Percentiles rank a stretch among this genome's conserved stretches.
Evolutionary conservation across 352 stramenopile genomes (phyloP).

Genomic region (Globisporangium nagaii): DNA sequence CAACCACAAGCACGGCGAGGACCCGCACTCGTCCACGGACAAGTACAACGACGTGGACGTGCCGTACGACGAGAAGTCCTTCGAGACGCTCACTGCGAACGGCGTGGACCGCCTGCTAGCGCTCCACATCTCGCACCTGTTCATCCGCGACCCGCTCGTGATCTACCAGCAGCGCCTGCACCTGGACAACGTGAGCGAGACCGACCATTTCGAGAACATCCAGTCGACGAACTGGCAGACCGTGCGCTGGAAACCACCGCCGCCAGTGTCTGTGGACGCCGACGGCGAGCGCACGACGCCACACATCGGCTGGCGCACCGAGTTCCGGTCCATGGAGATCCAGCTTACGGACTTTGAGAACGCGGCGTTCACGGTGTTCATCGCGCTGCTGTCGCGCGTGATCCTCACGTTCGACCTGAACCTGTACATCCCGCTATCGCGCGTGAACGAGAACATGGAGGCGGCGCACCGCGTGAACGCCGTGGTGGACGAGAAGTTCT

Average conservation of each 20-base stretch:
- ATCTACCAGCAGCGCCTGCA: conserved; percentile 90
- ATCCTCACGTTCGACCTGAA: conserved; percentile 99
- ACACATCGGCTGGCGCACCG: conserved; percentile 84
- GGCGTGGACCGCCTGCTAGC: conserved; percentile 95
- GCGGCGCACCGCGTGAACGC: conserved; percentile 95
- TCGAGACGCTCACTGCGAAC: conserved; percentile 84
- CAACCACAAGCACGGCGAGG: conserved; percentile 84
- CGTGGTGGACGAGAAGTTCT: conserved; percentile 95
- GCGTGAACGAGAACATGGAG: conserved; percentile 99
- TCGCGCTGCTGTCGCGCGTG: conserved; percentile 95
- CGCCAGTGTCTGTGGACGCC: conserved; percentile 62
- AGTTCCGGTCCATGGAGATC: conserved; percentile 99
- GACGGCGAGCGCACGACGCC: conserved; percentile 23
- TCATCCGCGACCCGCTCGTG: conserved; percentile 98
- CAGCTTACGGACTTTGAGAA: conserved; percentile 99
- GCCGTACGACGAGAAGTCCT: conserved; percentile 92
- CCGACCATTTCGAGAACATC: conserved; percentile 99
- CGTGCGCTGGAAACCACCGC: conserved; percentile 99
- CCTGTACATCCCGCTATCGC: conserved; percentile 98
- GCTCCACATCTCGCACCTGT: conserved; percentile 98
- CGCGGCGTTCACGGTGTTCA: conserved; percentile 98
- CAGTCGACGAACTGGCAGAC: conserved; percentile 99
- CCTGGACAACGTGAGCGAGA: conserved; percentile 74
- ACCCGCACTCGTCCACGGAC: conserved; percentile 68
- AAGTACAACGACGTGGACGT: conserved; percentile 95